Base-by-base conservation (phyloP, 2,329 filamentous ascomycete species). In the Hymenoscyphus scutula region DNA sequence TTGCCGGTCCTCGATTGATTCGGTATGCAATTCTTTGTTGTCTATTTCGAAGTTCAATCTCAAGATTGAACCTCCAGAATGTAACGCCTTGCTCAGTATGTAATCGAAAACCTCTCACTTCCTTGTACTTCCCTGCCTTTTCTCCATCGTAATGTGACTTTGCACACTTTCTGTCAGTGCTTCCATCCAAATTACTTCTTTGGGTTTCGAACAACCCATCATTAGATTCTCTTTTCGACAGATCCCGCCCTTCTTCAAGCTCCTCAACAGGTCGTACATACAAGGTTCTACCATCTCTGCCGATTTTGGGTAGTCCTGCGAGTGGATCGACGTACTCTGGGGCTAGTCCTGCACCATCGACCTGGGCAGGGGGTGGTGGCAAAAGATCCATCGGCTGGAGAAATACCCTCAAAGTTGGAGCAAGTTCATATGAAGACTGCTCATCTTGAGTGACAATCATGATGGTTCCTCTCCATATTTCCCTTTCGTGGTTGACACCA, bases 51-150 rank as follows among this genome's bases (percentile, higher is more conserved):
- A 99, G 84, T 76, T 99, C 94, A 58, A 99, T 84, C 75, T 98
- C 94, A 56, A 99, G 83, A 73, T 92, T 97, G 82, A 98, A 99
- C 51, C 92, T 86, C 95, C 95, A 99, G 77, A 99, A 99, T 0
- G 95, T 99, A 65, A 89, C 87, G 51, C 94, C 94, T 63, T 89
- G 84, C 74, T 97, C 95, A 1, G 86, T 82, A 71, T 97, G 93
- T 13, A 99, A 82, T 25, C 92, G 87, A 70, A 91, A 87, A 1
- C 91, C 95, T 64, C 87, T 83, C 5, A 97, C 85, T 71, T 97
- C 93, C 71, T 89, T 91, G 74, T 90, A 92, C 74, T 91, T 90
- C 56, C 88, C 89, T 5, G 87, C 78, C 69, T 87, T 90, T 75
- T 98, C 94, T 17, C 94, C 93, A 70, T 97, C 92, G 45, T 84